Evolutionary conservation across 805 yeast species (phyloP).

Genomic region (Pichia cabralensis): DNA sequence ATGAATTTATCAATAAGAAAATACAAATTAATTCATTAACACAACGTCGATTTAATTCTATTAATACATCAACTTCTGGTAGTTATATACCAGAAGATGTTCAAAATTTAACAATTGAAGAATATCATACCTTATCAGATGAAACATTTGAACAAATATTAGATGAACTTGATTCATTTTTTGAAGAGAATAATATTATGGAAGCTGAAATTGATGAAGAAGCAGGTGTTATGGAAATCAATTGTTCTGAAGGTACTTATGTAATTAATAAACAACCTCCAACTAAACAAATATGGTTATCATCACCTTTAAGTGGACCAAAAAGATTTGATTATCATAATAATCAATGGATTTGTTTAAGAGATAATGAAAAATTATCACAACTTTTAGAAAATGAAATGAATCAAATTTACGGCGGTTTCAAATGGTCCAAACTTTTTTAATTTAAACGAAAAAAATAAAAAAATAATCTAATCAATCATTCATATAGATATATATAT

Average conservation of each 20-base stretch:
- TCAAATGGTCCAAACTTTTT: conserved; percentile 13
- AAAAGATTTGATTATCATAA: conserved; percentile 68
- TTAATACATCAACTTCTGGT: conserved; percentile 40
- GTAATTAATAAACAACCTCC: conserved; percentile 97
- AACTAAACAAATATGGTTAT: conserved; percentile 91
- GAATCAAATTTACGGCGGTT: conserved; percentile 18
- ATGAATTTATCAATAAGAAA: too few species aligned
- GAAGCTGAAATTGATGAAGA: conserved; percentile 67
- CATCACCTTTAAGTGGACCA: conserved; percentile 92
- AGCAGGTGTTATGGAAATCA: conserved; percentile 73
- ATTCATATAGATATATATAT: too few species aligned
- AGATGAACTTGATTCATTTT: conserved; percentile 56
- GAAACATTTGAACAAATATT: conserved; percentile 58
- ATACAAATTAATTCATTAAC: too few species aligned
- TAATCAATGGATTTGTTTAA: conserved; percentile 68
- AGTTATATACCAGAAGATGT: conserved; percentile 42
- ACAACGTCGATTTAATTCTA: conserved; percentile 18
- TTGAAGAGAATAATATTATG: conserved; percentile 36
- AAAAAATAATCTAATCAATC: too few species aligned
- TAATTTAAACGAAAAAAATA: too few species aligned
- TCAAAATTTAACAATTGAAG: conserved; percentile 33
- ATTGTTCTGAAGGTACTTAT: conserved; percentile 69
- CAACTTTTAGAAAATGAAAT: conserved; percentile 45
- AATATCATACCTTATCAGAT: conserved; percentile 59
- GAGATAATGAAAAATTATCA: conserved; percentile 46